Conservation (phyloP, 257 asterid species). For the Penstemon eatonii region DNA sequence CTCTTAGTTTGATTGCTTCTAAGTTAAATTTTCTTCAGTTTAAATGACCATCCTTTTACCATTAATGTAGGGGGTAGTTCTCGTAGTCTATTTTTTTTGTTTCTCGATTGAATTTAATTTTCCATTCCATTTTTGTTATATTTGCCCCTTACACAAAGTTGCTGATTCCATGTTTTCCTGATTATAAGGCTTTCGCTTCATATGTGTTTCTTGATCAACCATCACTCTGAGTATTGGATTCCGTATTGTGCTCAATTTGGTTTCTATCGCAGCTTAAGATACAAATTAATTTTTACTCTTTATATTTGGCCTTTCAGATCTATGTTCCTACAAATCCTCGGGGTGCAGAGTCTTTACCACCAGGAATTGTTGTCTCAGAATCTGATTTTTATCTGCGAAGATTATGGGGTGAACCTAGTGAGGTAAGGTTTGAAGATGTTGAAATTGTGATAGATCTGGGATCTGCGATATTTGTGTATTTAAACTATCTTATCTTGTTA, state of each 20-base stretch:
- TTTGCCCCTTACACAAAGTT: background rate
- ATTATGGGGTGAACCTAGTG: constrained; percentile 99
- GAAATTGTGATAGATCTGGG: constrained; percentile 18
- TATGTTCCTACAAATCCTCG: constrained; percentile 95
- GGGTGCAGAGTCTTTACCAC: constrained; percentile 98
- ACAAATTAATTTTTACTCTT: background rate
- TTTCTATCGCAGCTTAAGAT: constrained; percentile 13
- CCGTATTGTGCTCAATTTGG: constrained; percentile 10
- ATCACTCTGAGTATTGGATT: constrained; percentile 8
- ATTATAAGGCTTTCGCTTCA: background rate
- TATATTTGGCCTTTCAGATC: constrained; percentile 45
- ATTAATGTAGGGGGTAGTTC: background rate
- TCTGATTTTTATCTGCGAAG: constrained; percentile 87
- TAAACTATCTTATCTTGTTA: constrained; percentile 6
- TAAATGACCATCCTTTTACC: background rate
- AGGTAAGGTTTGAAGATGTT: constrained; percentile 48
- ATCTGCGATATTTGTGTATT: background rate
- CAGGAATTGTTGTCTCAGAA: constrained; percentile 91
- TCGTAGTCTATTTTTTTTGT: background rate
- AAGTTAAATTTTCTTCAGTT: background rate
- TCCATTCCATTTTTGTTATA: background rate
- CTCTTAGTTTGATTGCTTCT: constrained; percentile 3
- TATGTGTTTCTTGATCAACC: constrained; percentile 8
- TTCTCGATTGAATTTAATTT: background rate
- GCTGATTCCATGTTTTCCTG: background rate